These are phyloP conservation scores for Geotrichum macrosporum DNA, from an alignment of 1,139 yeast genomes.

Conservation along the genomic window DNA sequence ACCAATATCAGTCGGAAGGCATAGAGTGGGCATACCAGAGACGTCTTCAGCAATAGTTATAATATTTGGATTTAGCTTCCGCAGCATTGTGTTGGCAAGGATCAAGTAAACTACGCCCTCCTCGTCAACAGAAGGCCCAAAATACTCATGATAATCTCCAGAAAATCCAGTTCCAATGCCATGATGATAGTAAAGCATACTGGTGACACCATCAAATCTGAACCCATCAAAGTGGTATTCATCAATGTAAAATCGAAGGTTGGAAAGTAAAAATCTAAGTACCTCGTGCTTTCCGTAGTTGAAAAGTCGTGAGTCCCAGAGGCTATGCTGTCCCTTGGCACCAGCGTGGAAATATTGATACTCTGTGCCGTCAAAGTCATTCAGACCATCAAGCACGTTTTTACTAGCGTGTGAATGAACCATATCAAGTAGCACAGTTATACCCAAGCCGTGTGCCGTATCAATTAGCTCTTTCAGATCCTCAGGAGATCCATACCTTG, in stretches of 20 bases:
- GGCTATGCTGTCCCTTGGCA: conserved; percentile 74
- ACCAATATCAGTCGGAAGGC: conserved; percentile 66
- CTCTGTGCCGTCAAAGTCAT: conserved; percentile 92
- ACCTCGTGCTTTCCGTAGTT: conserved; percentile 91
- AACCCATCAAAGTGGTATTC: conserved; percentile 90
- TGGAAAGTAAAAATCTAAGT: conserved; percentile 78
- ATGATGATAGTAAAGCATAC: conserved; percentile 87
- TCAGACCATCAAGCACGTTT: conserved; percentile 89
- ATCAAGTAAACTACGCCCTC: conserved; percentile 85
- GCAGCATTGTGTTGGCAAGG: conserved; percentile 77
- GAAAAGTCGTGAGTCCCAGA: conserved; percentile 94
- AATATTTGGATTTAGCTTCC: conserved; percentile 51
- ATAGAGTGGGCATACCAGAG: conserved; percentile 93
- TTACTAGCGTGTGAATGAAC: conserved; percentile 96
- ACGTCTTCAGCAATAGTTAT: conserved; percentile 95
- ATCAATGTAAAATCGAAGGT: conserved; percentile 77
- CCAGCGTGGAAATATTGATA: conserved; percentile 92
- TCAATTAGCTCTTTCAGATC: conserved; percentile 87
- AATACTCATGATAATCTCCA: conserved; percentile 89
- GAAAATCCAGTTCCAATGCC: conserved; percentile 86
- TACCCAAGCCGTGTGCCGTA: conserved; percentile 84
- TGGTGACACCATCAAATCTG: conserved; percentile 94
- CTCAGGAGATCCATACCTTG: conserved; percentile 92
- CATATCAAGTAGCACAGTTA: conserved; percentile 80
- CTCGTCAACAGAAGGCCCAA: conserved; percentile 74